Base-by-base conservation (phyloP, 805 yeast species). In the Yamadazyma sp. region DNA sequence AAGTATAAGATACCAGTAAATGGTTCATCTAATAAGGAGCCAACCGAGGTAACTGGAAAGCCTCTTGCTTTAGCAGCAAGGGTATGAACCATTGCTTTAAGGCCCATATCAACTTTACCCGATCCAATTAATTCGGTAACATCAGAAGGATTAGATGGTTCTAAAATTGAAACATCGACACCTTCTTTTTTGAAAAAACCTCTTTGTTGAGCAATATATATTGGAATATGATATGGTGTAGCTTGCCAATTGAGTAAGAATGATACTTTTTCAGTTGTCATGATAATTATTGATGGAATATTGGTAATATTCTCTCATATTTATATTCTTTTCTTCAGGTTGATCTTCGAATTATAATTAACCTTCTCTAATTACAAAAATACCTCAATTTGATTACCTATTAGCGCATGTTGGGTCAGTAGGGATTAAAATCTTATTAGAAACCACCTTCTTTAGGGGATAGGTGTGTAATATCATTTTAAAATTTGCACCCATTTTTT, bases 31-130 rank as follows among this genome's bases (percentile, higher is more conserved):
- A 75, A 59, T 31, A 75, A 55, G 4, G 78, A 73, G 2, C 74
- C 80, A 32, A 75, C 67, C 11, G 79, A 71, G 14, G 78, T 75
- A 15, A 75, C 78, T 19, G 76, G 76, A 49, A 60, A 75, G 7
- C 78, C 78, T 42, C 80, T 65, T 9, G 80, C 80, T 50, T 73
- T 74, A 16, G 78, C 80, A 35, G 80, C 80, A 39, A 75, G 56
- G 4, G 80, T 75, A 47, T 75, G 80, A 45, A 75, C 73, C 80
- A 75, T 75, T 28, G 80, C 80, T 50, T 75, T 75, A 42, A 75
- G 59, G 10, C 80, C 80, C 76, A 75, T 71, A 55, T 75, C 79
- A 31, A 73, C 62, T 43, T 75, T 75, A 20, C 80, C 80, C 1
- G 75, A 64, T 5, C 80, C 80, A 51, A 75, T 69, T 41, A 75